Percentiles rank a stretch among this genome's conserved stretches.
Conservation (phyloP, 768 basidiomycete genomes). For the Suillus fuscotomentosus region DNA sequence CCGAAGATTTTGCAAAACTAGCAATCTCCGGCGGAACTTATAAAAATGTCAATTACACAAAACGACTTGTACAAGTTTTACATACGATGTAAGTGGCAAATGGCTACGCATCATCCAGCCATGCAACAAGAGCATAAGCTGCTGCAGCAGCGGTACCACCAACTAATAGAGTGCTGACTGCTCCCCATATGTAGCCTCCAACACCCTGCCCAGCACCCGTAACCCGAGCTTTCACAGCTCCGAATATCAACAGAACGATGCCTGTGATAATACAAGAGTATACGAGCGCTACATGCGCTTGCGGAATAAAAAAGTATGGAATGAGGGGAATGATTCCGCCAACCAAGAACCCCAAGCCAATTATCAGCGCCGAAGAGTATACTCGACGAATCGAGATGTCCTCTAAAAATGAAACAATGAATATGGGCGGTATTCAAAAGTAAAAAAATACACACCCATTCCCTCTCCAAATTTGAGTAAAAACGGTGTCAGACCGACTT, state of each 20-base stretch:
- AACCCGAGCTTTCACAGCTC: constrained; percentile 79
- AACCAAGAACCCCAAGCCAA: constrained; percentile 90
- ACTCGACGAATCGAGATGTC: constrained; percentile 84
- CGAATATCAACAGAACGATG: constrained; percentile 79
- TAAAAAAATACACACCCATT: constrained; percentile 53
- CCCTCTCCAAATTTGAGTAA: constrained; percentile 96
- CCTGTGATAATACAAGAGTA: constrained; percentile 77
- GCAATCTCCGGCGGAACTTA: too few species aligned
- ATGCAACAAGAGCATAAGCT: constrained; percentile 58
- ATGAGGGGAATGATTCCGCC: constrained; percentile 92
- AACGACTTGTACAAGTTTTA: too few species aligned
- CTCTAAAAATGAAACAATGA: constrained; percentile 44
- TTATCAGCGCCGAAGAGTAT: constrained; percentile 91
- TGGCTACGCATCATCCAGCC: constrained; percentile 35
- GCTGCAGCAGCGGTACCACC: constrained; percentile 87
- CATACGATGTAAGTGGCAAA: neutral
- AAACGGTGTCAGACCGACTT: constrained; percentile 90
- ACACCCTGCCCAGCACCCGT: constrained; percentile 66
- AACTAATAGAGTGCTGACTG: constrained; percentile 78
- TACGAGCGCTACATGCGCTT: constrained; percentile 65
- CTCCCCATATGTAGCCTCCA: constrained; percentile 76
- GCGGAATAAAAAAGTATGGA: constrained; percentile 86
- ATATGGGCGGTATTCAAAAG: neutral
- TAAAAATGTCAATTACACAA: neutral
- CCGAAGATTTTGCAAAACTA: neutral